Evolutionary conservation across 768 basidiomycete genomes (phyloP).

Genomic region (Termitomyces sp.): DNA sequence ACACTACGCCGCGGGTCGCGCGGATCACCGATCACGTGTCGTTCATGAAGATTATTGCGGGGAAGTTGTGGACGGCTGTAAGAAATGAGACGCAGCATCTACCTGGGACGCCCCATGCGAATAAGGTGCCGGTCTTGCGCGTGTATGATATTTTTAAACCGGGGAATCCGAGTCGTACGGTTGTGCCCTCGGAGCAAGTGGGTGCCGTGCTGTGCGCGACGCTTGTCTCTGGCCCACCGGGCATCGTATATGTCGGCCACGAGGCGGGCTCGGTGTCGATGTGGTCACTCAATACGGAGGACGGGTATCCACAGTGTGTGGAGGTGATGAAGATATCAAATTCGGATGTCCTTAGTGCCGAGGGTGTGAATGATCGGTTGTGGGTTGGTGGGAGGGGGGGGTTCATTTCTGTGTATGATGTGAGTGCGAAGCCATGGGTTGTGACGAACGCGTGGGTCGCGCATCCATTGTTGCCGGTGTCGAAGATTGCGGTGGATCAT

Average conservation of each 20-base stretch:
- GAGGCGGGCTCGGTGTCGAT: constrained; percentile 86
- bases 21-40: constrained; percentile 79
- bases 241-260: constrained; percentile 78
- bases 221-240: constrained; percentile 60
- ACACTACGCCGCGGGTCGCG: constrained; percentile 48
- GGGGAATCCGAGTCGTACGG: constrained; percentile 44
- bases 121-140: constrained; percentile 67
- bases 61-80: constrained; percentile 68
- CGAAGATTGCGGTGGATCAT: constrained; percentile 63
- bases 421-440: constrained; percentile 69
- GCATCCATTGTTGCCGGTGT: constrained; percentile 61
- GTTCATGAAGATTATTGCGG: constrained; percentile 62
- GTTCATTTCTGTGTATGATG: constrained; percentile 76
- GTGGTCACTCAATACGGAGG: constrained; percentile 58
- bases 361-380: constrained; percentile 76
- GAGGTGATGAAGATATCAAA: constrained; percentile 76
- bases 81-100: constrained; percentile 44
- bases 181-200: constrained; percentile 62
- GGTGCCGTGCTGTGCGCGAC: constrained; percentile 83
- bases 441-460: constrained; percentile 87
- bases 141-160: constrained; percentile 73
- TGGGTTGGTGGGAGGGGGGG: constrained; percentile 90
- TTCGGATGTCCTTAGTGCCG: constrained; percentile 78
- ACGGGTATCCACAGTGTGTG: constrained; percentile 56
- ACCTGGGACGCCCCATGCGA: constrained; percentile 18